Evolutionary conservation across 108 stramenopile genomes (phyloP).

Genomic region (Ochromonas danica): DNA sequence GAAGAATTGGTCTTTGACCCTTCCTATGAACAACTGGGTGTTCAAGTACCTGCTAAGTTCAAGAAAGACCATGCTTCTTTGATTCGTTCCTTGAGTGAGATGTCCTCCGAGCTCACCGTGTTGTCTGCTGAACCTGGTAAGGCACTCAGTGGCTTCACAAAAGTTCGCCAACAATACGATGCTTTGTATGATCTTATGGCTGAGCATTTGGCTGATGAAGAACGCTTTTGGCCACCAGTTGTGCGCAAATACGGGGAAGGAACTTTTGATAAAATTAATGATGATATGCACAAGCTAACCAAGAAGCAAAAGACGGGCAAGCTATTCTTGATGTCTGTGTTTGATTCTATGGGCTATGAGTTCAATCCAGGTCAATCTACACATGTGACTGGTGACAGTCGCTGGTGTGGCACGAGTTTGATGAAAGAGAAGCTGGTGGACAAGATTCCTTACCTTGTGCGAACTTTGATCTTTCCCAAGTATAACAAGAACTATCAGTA

Average conservation of each 20-base stretch:
- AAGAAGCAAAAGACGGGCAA: not conserved
- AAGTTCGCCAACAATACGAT: not conserved
- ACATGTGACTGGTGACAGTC: not conserved
- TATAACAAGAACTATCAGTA: not conserved
- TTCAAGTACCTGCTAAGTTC: not conserved
- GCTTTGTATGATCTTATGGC: not conserved
- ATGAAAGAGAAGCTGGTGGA: not conserved
- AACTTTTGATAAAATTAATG: not conserved
- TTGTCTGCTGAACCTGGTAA: not conserved
- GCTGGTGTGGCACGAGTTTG: not conserved
- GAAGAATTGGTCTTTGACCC: not conserved
- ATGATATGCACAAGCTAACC: not conserved
- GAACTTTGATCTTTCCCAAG: not conserved
- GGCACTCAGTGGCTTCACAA: not conserved
- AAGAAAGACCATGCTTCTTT: not conserved
- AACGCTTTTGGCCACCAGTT: not conserved
- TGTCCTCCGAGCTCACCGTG: not conserved
- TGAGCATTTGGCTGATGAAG: not conserved
- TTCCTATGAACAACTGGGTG: not conserved
- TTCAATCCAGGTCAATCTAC: too few relatives aligned
- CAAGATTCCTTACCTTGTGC: not conserved
- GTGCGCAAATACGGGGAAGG: not conserved
- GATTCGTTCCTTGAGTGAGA: not conserved
- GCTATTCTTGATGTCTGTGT: not conserved
- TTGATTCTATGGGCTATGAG: not conserved